Percentiles rank a stretch among this genome's conserved stretches.
phyloP scores from a whole-genome alignment of 1,139 yeast genomes.

The Citeromyces hawaiiensis region DNA sequence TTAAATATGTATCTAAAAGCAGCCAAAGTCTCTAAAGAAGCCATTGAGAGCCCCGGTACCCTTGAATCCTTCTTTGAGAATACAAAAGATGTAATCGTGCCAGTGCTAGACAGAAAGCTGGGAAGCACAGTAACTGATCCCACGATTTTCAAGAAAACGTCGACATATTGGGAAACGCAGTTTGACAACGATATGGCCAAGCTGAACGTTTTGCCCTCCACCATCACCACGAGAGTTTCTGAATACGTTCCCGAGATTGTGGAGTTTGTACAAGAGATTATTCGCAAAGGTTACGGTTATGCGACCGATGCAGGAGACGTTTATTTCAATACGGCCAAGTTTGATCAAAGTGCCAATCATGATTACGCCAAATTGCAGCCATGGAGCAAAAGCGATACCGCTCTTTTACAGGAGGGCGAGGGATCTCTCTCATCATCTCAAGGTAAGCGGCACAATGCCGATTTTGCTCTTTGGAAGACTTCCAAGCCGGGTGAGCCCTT shows the following conservation, averaged over 20 bases:
- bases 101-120: constrained; percentile 51
- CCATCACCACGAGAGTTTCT: constrained; percentile 88
- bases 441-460: constrained; percentile 63
- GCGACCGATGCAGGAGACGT: constrained; percentile 79
- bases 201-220: constrained; percentile 74
- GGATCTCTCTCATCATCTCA: constrained; percentile 56
- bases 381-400: constrained; percentile 88
- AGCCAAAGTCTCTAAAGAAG: constrained; percentile 35
- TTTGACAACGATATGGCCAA: constrained; percentile 77
- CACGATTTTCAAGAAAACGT: constrained; percentile 63
- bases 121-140: constrained; percentile 82
- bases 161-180: constrained; percentile 82
- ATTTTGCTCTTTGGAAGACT: constrained; percentile 94
- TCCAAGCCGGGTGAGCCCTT: constrained; percentile 96
- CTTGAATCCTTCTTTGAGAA: constrained; percentile 28
- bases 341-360: constrained; percentile 62
- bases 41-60: constrained; percentile 17
- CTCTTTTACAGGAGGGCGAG: constrained; percentile 87
- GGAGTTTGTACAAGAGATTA: constrained; percentile 60
- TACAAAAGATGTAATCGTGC: constrained; percentile 64
- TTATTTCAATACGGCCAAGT: constrained; percentile 80
- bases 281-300: constrained; percentile 75
- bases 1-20: constrained; percentile 77
- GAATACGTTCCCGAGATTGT: constrained; percentile 93
- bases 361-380: constrained; percentile 94